A percentile compares a stretch with the other conserved stretches of the same genome.
phyloP scores from a whole-genome alignment of 2,329 filamentous ascomycete species.

The Whalleya microplaca region DNA sequence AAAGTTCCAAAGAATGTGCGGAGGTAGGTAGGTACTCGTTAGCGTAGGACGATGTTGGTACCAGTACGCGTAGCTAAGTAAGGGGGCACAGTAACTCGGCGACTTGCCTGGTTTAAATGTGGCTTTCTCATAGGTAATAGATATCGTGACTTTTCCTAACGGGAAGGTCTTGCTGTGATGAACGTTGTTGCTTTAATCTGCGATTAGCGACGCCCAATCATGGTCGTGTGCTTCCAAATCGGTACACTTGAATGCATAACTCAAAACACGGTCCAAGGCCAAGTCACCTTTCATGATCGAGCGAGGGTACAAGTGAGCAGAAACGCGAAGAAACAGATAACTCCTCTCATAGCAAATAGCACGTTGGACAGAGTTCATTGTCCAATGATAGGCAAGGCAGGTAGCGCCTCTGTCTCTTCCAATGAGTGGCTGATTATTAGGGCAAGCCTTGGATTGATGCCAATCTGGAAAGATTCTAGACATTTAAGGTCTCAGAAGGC shows the following conservation, averaged over 20 bases:
- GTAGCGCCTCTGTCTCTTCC: slow-evolving; percentile 11
- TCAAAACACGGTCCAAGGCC: background rate
- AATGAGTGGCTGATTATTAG: slow-evolving; percentile 19
- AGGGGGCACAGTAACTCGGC: slow-evolving; percentile 10
- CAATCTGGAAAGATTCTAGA: slow-evolving; percentile 36
- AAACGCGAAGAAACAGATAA: background rate
- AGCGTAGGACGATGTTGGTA: slow-evolving; percentile 16
- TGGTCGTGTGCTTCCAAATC: background rate
- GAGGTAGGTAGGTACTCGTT: slow-evolving; percentile 11
- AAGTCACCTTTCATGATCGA: background rate
- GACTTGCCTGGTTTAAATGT: slow-evolving; percentile 21
- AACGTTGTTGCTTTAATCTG: background rate
- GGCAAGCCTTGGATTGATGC: slow-evolving; percentile 13
- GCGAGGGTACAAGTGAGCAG: background rate
- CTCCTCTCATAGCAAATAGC: background rate
- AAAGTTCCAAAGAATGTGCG: background rate
- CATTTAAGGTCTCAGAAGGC: slow-evolving; percentile 25
- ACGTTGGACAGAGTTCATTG: slow-evolving; percentile 4
- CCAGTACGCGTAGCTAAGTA: slow-evolving; percentile 9
- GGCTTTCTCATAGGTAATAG: slow-evolving; percentile 18
- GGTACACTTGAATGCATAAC: background rate
- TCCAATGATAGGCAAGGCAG: slow-evolving; percentile 27
- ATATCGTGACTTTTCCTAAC: background rate
- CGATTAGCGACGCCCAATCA: background rate
- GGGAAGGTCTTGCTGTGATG: background rate